Base-by-base conservation (phyloP, 176 grass and related monocot genomes). In the Thalia dealbata region DNA sequence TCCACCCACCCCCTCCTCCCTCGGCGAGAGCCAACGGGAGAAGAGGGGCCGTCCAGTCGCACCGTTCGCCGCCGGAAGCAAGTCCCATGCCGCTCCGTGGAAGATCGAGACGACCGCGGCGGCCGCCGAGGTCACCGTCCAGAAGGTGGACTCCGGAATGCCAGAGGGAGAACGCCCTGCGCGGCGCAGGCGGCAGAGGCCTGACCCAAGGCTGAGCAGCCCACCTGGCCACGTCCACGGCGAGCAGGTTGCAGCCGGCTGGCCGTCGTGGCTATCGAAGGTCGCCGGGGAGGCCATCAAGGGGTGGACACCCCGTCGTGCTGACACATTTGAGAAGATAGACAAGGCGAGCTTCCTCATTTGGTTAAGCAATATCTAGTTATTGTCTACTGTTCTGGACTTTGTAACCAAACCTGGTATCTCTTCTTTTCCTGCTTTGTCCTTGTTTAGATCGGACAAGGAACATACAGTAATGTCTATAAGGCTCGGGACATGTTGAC, bases 261-360 rank as follows among this genome's bases (percentile, higher is more conserved):
- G 63, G 63, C 63, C 63, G 26, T 28, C 63, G 3, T 66, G 63
- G 63, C 63, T 66, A 26, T 66, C 63, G 10, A 66, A 66, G 25
- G 26, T 66, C 27, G 63, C 63, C 63, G 63, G 63, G 29, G 63
- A 66, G 27, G 63, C 63, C 63, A 66, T 66, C 63, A 66, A 66
- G 4, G 63, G 63, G 14, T 66, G 63, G 63, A 66, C 63, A 13
- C 63, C 63, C 63, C 63, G 63, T 15, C 63, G 63, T 32, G 63
- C 63, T 28, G 63, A 66, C 29, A 32, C 63, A 28, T 66, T 66
- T 30, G 63, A 66, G 63, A 66, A 66, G 63, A 66, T 66, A 23
- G 29, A 66, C 63, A 66, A 66, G 63, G 63, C 29, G 16, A 66
- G 29, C 29, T 66, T 66, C 63, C 63, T 32, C 14, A 15, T 66